A percentile compares a stretch with the other conserved stretches of the same genome.
phyloP scores from a whole-genome alignment of 2,329 filamentous ascomycete species.

The Metarhizium brunneum region DNA sequence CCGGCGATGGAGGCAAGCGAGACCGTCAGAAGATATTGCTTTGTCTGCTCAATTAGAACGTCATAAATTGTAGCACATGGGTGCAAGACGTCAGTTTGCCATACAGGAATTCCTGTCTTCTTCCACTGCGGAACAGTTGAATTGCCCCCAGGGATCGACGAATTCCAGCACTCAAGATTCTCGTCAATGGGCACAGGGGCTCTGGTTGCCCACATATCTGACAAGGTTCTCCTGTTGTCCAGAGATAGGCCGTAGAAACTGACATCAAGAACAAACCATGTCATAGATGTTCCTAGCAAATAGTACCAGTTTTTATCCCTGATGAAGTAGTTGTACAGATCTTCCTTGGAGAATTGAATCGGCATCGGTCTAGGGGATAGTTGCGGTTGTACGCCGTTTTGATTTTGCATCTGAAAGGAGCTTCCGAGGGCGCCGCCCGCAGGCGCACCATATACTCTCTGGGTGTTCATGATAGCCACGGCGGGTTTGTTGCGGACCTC shows the following conservation, averaged over 20 bases:
- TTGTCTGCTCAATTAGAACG: constrained; percentile 40
- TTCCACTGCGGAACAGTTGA: constrained; percentile 35
- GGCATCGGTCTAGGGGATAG: constrained; percentile 29
- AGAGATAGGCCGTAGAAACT: constrained; percentile 45
- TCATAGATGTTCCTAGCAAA: constrained; percentile 31
- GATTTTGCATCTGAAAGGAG: constrained; percentile 12
- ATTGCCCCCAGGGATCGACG: constrained; percentile 29
- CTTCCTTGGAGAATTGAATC: constrained; percentile 37
- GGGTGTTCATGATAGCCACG: constrained; percentile 49
- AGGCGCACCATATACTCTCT: constrained; percentile 43
- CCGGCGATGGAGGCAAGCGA: constrained; percentile 42
- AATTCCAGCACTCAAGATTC: constrained; percentile 37
- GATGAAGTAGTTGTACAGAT: constrained; percentile 43
- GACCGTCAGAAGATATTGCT: constrained; percentile 43
- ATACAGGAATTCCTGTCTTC: constrained; percentile 30
- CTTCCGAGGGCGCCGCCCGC: constrained; percentile 10
- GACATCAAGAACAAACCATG: constrained; percentile 46
- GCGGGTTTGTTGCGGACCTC: constrained; percentile 55
- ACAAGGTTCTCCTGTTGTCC: constrained; percentile 29
- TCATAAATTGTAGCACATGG: constrained; percentile 44
- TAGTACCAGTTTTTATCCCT: constrained; percentile 26
- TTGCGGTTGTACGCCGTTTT: constrained; percentile 18
- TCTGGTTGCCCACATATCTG: constrained; percentile 29
- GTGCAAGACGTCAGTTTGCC: constrained; percentile 38
- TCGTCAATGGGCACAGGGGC: constrained; percentile 23